Percentiles rank a stretch among this genome's conserved stretches.
Evolutionary conservation across 306 rosid species (phyloP).

Genomic region (Vachellia collinsii): DNA sequence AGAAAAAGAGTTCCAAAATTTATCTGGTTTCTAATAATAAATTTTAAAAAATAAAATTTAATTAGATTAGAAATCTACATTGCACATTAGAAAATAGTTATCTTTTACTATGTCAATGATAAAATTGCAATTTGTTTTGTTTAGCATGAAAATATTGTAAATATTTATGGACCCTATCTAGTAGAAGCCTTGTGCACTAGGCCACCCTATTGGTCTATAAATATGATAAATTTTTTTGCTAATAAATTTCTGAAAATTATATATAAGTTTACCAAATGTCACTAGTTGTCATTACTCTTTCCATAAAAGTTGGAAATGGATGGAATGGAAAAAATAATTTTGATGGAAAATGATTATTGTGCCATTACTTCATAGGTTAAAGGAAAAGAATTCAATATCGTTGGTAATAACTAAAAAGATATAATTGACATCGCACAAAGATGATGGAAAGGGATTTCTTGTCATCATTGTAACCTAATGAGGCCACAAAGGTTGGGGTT

Average conservation of each 20-base stretch:
- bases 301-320: too few relatives aligned
- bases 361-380: not conserved
- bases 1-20: too few relatives aligned
- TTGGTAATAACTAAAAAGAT: not conserved
- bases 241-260: too few relatives aligned
- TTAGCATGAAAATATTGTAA: too few relatives aligned
- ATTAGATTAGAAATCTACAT: too few relatives aligned
- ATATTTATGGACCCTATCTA: not conserved
- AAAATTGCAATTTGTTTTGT: not conserved
- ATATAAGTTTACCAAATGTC: too few relatives aligned
- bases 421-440: not conserved
- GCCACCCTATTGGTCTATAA: not conserved
- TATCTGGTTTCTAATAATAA: too few relatives aligned
- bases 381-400: not conserved
- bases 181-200: not conserved
- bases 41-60: too few relatives aligned
- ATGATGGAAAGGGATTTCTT: not conserved
- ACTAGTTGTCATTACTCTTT: too few relatives aligned
- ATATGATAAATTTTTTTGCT: too few relatives aligned
- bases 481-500: not conserved
- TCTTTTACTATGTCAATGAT: not conserved
- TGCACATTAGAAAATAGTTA: not conserved
- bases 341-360: not conserved
- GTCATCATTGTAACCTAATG: not conserved
- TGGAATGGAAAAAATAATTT: too few relatives aligned